Percentiles rank a stretch among this genome's conserved stretches.
These are phyloP conservation scores for Purpureocillium takamizusanense DNA, from an alignment of 2,329 filamentous ascomycete species.

Conservation along the genomic window DNA sequence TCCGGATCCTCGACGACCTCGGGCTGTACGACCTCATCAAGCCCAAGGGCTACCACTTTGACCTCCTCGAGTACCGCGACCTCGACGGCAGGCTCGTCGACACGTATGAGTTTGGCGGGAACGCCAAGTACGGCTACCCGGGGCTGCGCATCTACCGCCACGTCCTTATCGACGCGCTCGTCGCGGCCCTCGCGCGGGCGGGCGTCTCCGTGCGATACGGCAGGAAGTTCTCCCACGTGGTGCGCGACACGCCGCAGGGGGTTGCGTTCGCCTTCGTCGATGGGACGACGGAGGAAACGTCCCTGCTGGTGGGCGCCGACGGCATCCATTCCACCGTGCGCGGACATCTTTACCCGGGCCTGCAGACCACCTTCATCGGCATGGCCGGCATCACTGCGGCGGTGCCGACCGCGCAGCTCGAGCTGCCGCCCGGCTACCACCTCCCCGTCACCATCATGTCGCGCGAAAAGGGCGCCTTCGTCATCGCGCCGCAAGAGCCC, in stretches of 20 bases:
- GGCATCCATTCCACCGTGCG: constrained; percentile 51
- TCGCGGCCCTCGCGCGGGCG: constrained; percentile 26
- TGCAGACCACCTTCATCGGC: constrained; percentile 40
- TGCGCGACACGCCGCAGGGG: constrained; percentile 25
- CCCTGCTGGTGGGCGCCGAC: constrained; percentile 46
- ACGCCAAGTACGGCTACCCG: constrained; percentile 39
- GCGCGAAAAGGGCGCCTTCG: constrained; percentile 35
- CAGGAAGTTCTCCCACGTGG: constrained; percentile 35
- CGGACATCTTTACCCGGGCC: constrained; percentile 37
- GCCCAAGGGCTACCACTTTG: constrained; percentile 39
- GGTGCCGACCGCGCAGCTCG: constrained; percentile 25
- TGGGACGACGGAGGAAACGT: constrained; percentile 27
- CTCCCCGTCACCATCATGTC: constrained; percentile 34
- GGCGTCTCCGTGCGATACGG: constrained; percentile 35
- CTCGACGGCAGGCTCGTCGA: constrained; percentile 21
- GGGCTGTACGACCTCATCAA: constrained; percentile 37
- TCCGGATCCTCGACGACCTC: constrained; percentile 41
- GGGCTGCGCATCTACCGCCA: constrained; percentile 45
- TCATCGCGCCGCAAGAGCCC: constrained; percentile 37
- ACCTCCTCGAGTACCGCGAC: constrained; percentile 36
- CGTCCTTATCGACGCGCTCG: constrained; percentile 39
- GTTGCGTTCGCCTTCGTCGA: constrained; percentile 40
- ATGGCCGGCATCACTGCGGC: constrained; percentile 29
- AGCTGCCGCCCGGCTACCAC: constrained; percentile 21
- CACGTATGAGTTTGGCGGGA: constrained; percentile 37